A percentile compares a stretch with the other conserved stretches of the same genome.
phyloP scores from a whole-genome alignment of 1,139 yeast species.

The Debaryomyces subglobosus region DNA sequence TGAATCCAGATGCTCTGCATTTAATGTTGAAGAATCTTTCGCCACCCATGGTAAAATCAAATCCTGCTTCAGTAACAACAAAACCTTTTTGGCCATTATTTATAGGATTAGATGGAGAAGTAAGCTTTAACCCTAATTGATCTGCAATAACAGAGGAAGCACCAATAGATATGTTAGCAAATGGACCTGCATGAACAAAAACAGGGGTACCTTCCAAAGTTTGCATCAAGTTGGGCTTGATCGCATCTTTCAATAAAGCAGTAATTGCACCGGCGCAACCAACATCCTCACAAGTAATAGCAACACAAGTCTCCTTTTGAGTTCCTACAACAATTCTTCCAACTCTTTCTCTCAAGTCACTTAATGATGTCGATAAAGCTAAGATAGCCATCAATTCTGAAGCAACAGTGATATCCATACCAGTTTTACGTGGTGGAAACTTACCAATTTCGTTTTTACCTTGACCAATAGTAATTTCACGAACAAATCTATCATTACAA shows the following conservation, averaged over 20 bases:
- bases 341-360: slow-evolving; percentile 69
- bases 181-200: slow-evolving; percentile 84
- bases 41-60: slow-evolving; percentile 89
- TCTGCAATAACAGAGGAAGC: slow-evolving; percentile 84
- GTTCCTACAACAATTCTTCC: slow-evolving; percentile 75
- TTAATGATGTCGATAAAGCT: slow-evolving; percentile 67
- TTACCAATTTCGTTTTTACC: slow-evolving; percentile 71
- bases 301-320: slow-evolving; percentile 56
- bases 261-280: slow-evolving; percentile 84
- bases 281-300: slow-evolving; percentile 77
- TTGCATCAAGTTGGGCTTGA: slow-evolving; percentile 84
- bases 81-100: slow-evolving; percentile 56
- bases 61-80: slow-evolving; percentile 85
- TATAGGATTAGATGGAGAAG: slow-evolving; percentile 50
- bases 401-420: slow-evolving; percentile 83
- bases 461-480: slow-evolving; percentile 75
- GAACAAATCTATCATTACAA: slow-evolving; percentile 75
- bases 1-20: slow-evolving; percentile 73
- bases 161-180: slow-evolving; percentile 84
- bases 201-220: slow-evolving; percentile 86
- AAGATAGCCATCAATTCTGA: slow-evolving; percentile 82
- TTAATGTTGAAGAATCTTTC: slow-evolving; percentile 81
- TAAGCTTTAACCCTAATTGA: slow-evolving; percentile 67
- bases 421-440: slow-evolving; percentile 70
- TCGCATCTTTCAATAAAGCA: slow-evolving; percentile 77